Evolutionary conservation across 2,329 filamentous ascomycete genomes (phyloP).

Genomic region (Pseudopyricularia javanii): DNA sequence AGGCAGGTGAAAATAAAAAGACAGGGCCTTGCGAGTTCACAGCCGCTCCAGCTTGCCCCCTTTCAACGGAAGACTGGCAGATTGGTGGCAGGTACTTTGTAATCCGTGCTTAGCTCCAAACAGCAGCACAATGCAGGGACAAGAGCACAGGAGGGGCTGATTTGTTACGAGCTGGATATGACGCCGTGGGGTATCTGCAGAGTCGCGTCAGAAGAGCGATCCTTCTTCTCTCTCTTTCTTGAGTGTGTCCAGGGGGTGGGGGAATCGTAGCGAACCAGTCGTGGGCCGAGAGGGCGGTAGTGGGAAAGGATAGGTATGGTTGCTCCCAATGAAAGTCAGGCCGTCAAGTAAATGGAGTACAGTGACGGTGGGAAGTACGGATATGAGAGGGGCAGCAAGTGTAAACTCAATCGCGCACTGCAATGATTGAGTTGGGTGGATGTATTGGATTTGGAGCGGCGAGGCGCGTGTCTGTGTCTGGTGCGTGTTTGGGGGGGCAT

Average conservation of each 20-base stretch:
- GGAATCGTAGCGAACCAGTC: neutral
- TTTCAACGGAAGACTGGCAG: neutral
- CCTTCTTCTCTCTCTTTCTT: conserved; percentile 1
- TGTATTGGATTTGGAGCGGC: too few species aligned
- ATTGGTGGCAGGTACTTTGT: neutral
- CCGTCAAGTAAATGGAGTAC: too few species aligned
- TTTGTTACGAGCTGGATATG: conserved; percentile 11
- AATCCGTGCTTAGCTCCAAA: neutral
- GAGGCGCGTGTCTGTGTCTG: neutral
- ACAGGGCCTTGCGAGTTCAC: neutral
- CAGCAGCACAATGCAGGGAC: neutral
- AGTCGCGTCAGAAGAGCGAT: conserved; percentile 22
- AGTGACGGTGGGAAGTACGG: too few species aligned
- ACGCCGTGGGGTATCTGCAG: conserved; percentile 19
- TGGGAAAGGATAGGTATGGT: too few species aligned
- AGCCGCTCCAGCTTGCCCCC: neutral
- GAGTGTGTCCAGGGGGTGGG: conserved; percentile 8
- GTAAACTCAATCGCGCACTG: neutral
- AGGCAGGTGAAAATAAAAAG: neutral
- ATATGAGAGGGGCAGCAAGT: too few species aligned
- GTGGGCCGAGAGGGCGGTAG: too few species aligned
- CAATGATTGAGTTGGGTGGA: neutral
- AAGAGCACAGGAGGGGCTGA: conserved; percentile 12
- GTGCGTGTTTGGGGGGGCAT: too few species aligned
- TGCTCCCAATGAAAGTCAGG: too few species aligned